Conservation (phyloP, 257 asterid species). For the Gentiana dahurica region DNA sequence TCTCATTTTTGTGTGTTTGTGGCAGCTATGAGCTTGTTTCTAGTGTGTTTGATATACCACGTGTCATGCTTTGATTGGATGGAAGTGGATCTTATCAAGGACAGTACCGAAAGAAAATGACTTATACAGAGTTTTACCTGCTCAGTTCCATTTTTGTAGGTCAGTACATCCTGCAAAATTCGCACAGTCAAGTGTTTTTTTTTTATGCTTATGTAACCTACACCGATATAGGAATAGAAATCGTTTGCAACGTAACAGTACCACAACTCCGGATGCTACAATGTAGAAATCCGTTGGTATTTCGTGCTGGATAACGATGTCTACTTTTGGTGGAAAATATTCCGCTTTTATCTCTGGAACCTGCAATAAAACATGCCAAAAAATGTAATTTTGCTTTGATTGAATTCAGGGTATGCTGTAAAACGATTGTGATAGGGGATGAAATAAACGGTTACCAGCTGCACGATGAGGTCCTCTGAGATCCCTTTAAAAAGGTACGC, state of each 20-base stretch:
- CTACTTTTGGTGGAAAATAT: constrained; percentile 88
- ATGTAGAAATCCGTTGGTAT: constrained; percentile 90
- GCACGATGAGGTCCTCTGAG: constrained; percentile 66
- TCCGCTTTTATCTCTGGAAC: constrained; percentile 94
- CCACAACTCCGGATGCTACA: constrained; percentile 88
- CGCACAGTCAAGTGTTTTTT: constrained; percentile 20
- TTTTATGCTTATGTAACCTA: neutral
- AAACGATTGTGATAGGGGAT: constrained; percentile 1
- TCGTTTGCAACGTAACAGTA: constrained; percentile 17
- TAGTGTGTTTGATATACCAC: no score
- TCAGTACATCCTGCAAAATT: constrained; percentile 65
- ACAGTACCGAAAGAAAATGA: neutral
- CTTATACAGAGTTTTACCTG: constrained; percentile 30
- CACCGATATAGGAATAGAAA: neutral
- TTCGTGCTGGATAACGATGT: constrained; percentile 75
- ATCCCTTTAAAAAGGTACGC: constrained; percentile 77
- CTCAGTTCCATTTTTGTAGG: constrained; percentile 51
- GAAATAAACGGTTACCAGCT: constrained; percentile 44
- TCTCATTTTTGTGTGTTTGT: neutral
- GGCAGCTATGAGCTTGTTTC: no score
- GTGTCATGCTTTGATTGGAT: no score
- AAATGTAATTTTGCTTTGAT: neutral
- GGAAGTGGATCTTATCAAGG: no score
- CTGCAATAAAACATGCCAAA: constrained; percentile 23
- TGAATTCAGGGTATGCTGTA: neutral